These are phyloP conservation scores for Tylopilus sp. DNA, from an alignment of 1,284 basidiomycete genomes.

Conservation along the genomic window DNA sequence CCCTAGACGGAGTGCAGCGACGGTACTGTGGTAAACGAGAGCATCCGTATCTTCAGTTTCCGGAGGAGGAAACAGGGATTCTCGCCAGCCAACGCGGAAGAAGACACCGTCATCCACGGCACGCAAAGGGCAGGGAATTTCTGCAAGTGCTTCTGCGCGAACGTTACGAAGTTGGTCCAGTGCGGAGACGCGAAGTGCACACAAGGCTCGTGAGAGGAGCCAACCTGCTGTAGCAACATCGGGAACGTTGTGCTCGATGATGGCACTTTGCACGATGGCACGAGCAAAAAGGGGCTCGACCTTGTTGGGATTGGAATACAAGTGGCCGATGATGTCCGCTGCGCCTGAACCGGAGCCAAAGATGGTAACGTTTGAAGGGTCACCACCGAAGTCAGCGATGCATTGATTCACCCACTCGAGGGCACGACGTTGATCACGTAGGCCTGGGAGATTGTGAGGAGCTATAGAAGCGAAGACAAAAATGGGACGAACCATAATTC, in stretches of 20 bases:
- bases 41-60: conserved; percentile 35
- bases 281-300: conserved; percentile 59
- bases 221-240: conserved; percentile 60
- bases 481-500: conserved; percentile 59
- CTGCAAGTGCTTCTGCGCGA: conserved; percentile 54
- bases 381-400: conserved; percentile 70
- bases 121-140: conserved; percentile 49
- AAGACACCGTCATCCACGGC: conserved; percentile 67
- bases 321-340: conserved; percentile 68
- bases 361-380: conserved; percentile 67
- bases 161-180: conserved; percentile 61
- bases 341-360: conserved; percentile 72
- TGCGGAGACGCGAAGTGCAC: conserved; percentile 48
- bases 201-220: conserved; percentile 61
- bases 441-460: conserved; percentile 40
- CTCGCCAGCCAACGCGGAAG: conserved; percentile 59
- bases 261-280: conserved; percentile 64
- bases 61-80: conserved; percentile 43
- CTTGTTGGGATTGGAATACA: conserved; percentile 65
- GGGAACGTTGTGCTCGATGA: conserved; percentile 60
- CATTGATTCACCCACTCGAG: conserved; percentile 69
- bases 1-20: conserved; percentile 25
- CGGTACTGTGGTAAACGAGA: conserved; percentile 16
- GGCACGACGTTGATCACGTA: conserved; percentile 68
- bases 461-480: background rate